Evolutionary conservation across 1,139 yeast species (phyloP), one percentile per base, ranked within the genome.

Genomic region (Geotrichum europaeum): DNA sequence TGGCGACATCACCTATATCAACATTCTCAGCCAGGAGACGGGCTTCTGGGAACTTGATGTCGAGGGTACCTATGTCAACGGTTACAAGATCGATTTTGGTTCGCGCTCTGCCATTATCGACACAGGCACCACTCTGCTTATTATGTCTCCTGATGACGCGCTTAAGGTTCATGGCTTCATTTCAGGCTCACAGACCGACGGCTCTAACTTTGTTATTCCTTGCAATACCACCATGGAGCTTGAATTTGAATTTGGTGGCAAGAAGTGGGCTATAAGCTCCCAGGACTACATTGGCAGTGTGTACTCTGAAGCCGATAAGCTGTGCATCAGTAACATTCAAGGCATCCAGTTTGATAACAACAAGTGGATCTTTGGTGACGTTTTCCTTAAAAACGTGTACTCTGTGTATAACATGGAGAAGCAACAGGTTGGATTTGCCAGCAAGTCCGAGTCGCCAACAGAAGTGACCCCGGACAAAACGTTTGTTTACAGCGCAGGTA

Each of bases 291-390:
- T 59, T 34, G 63, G 61, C 28, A 58, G 49, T 9, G 45, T 40
- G 30, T 60, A 60, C 34, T 34, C 52, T 28, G 89, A 86, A 69
- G 97, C 97, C 65, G 66, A 69, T 2, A 85, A 85, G 0, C 78
- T 80, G 69, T 86, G 90, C 74, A 84, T 85, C n/a, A 82, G 87
- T 12, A 84, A 84, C 68, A 78, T 85, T 59, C 88, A 84, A 72
- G 89, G 88, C 20, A 62, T 65, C 22, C 68, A 70, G 20, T 66
- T 69, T 30, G 67, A 69, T 34, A 67, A 72, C 2, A 49, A 51
- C 67, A 78, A 94, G 78, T 77, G 80, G 80, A 72, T 86, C 49
- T 73, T 86, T 51, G 91, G 91, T 4, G 85, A 84, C 40, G 78
- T 84, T 2, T 86, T 86, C 68, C 72, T 86, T 65, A 79, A 80